Base-by-base conservation (phyloP, 208 protist species). In the Trypanosomatidae sp. region DNA sequence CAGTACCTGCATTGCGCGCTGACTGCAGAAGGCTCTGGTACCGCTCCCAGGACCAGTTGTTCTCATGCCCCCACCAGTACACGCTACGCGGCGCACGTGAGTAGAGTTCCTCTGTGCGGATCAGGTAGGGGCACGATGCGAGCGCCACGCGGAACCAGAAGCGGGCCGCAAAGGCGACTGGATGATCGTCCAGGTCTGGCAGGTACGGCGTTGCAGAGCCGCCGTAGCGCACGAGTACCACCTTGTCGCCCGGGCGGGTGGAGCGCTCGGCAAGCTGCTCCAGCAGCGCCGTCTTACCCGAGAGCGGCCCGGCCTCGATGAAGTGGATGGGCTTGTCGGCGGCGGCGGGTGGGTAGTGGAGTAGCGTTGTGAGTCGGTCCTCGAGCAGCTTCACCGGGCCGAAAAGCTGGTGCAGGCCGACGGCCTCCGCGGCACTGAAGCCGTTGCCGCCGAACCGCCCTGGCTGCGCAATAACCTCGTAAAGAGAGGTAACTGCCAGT, bases 91-190 rank as follows among this genome's bases (percentile, higher is more conserved):
- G 91, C 30, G 91, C 86, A 22, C 88, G 87, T 1, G 84, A 85
- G 79, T 87, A 93, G 56, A 95, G 84, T 62, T 90, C 85, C 64
- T 95, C 88, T 12, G 84, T 88, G 55, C 84, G 86, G n/a, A 93
- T 79, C 47, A 93, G 75, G 59, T 84, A 93, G 0, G 91, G 91
- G 52, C 86, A 90, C 22, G 82, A 90, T 4, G 88, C 81, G 19
- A 95, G 81, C 30, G 87, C 91, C 5, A 89, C 91, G 71, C 91
- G 88, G 33, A 95, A 95, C 91, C 91, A 95, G 58, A 95, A 92
- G 39, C 91, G 87, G 0, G 91, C 52, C 1, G 91, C 70, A 68
- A 95, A 93, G 52, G 91, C 88, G 13, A 93, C 62, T 7, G 91
- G 91, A 69, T 95, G 86, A 74, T 95, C 91, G 56, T 95, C 91